Evolutionary conservation across 2,329 filamentous ascomycete species (phyloP), one percentile per base, ranked within the genome.

Genomic region (Botryosphaeria dothidea): DNA sequence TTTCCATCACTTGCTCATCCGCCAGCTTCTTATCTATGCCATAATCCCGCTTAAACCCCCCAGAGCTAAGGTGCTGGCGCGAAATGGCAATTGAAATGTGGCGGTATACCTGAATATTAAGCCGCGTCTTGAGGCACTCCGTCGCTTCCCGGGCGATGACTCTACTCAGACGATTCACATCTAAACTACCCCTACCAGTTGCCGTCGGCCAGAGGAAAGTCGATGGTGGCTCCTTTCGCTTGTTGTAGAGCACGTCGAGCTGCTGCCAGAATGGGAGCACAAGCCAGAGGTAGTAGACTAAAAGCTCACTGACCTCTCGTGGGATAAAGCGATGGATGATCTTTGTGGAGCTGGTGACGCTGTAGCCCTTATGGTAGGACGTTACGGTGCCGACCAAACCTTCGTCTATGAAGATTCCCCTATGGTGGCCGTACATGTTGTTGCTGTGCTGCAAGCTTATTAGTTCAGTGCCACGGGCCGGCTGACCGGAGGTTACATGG

Each of bases 291-390:
- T 70, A 69, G 46, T 56, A 68, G 25, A 70, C 58, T 19, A 72
- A 25, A 21, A 71, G 48, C 66, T 71, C 69, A 15, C 69, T 65
- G 4, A 73, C 68, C 67, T 73, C 69, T 9, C 66, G 58, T 31
- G 69, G 71, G 46, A 74, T 49, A 68, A 69, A 74, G 21, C 67
- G 60, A 36, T 73, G 66, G 60, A 73, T 72, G 43, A 71, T 69
- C 66, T 72, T 71, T 21, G 66, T 49, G 68, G 57, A 3, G 66
- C 65, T 52, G 65, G 72, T 6, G 64, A 36, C 15, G 21, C 43
- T 58, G 64, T 68, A 69, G 3, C 67, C 66, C 51, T 71, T 73
- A 62, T 73, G 64, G 63, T 71, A 72, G n/a, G 43, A 34, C 8
- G 67, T 71, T n/a, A 71, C 66, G 49, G 69, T 68, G 41, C 65